Percentiles rank a stretch among this genome's conserved stretches.
These are phyloP conservation scores for Boletus subcaerulescens DNA, from an alignment of 768 basidiomycete species.

Conservation along the genomic window DNA sequence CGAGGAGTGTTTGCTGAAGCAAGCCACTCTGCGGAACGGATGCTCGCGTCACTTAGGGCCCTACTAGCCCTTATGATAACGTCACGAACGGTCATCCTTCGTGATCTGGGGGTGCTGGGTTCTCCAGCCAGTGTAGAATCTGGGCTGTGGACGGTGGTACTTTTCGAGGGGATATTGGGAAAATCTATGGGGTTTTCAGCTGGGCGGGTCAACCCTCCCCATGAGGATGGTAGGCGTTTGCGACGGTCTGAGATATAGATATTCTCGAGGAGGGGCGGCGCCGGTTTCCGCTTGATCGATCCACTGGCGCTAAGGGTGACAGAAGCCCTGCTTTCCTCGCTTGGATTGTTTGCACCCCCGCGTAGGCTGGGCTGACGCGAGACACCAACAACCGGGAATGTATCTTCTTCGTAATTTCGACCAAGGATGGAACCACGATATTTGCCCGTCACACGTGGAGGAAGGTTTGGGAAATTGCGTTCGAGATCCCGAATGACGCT, in stretches of 20 bases:
- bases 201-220: slow-evolving; percentile 22
- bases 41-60: slow-evolving; percentile 26
- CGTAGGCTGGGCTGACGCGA: slow-evolving; percentile 23
- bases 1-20: slow-evolving; percentile 20
- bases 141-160: background rate
- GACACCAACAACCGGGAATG: slow-evolving; percentile 22
- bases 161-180: slow-evolving; percentile 10
- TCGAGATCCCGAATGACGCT: slow-evolving; percentile 50
- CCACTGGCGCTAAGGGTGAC: slow-evolving; percentile 13
- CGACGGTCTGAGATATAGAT: slow-evolving; percentile 7
- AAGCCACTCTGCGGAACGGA: slow-evolving; percentile 33
- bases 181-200: background rate
- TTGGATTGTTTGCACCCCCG: slow-evolving; percentile 2
- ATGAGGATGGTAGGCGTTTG: slow-evolving; percentile 15
- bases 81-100: slow-evolving; percentile 13
- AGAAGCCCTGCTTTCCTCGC: slow-evolving; percentile 10
- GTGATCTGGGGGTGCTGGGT: slow-evolving; percentile 8
- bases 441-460: slow-evolving; percentile 33
- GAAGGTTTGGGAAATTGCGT: slow-evolving; percentile 51
- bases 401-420: slow-evolving; percentile 22
- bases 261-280: slow-evolving; percentile 25
- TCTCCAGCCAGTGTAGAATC: background rate
- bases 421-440: slow-evolving; percentile 25
- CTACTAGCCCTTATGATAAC: slow-evolving; percentile 21
- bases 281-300: slow-evolving; percentile 32